Conservation (phyloP, 1,284 basidiomycete species). For the Hypsizygus ulmarius region DNA sequence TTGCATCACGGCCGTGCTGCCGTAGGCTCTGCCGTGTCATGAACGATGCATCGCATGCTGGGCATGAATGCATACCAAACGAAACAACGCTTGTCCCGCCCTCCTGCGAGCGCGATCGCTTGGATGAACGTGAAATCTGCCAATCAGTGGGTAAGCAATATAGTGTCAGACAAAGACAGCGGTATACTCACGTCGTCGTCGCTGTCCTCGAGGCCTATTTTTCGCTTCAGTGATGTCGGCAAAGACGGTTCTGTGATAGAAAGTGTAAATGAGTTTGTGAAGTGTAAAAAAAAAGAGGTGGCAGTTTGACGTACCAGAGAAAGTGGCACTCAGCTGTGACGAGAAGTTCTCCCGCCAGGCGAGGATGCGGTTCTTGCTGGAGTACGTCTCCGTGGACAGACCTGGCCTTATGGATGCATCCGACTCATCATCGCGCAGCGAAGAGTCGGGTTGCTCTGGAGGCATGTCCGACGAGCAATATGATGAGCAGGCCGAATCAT, state of each 20-base stretch:
- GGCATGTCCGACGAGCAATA: conserved; percentile 64
- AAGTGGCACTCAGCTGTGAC: conserved; percentile 31
- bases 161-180: background rate
- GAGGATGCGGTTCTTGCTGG: conserved; percentile 55
- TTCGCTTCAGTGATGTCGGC: conserved; percentile 44
- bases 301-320: conserved; percentile 32
- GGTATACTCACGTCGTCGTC: conserved; percentile 43
- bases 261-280: conserved; percentile 12
- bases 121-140: conserved; percentile 52
- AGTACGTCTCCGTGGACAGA: conserved; percentile 49
- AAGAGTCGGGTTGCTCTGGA: conserved; percentile 26
- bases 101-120: conserved; percentile 46
- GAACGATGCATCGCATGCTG: conserved; percentile 70
- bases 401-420: conserved; percentile 15
- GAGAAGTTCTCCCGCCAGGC: conserved; percentile 58
- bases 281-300: conserved; percentile 2
- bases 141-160: conserved; percentile 14
- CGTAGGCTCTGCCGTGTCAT: conserved; percentile 51
- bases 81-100: conserved; percentile 25
- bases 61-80: conserved; percentile 49
- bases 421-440: conserved; percentile 27
- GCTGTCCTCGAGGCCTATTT: conserved; percentile 39
- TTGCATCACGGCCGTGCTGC: conserved; percentile 52
- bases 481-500: conserved; percentile 47
- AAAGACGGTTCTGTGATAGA: conserved; percentile 27